Evolutionary conservation across 75 land plant genomes (phyloP), one percentile per base, ranked within the genome.

Genomic region (Pinus albicaulis): DNA sequence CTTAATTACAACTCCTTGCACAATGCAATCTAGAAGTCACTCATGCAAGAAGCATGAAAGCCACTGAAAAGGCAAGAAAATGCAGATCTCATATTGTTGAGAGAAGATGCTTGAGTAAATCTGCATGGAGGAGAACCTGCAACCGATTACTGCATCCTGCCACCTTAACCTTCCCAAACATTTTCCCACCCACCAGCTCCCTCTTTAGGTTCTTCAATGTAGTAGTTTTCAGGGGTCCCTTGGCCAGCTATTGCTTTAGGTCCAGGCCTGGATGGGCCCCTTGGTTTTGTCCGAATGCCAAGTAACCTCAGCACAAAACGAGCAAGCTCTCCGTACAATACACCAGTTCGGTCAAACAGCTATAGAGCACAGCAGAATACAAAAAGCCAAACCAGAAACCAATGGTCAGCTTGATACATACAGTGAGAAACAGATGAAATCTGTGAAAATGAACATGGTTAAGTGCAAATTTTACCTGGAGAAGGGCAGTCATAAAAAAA

Each of bases 251-350:
- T 84, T 44, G 80, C 82, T 23, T 78, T 75, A 41, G 81, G 80
- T 19, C 76, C 84, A 4, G 55, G 71, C 56, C 65, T 82, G 12
- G 72, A 78, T 17, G 72, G 52, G 53, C 80, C 82, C 57, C 79
- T 81, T 7, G 82, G 82, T 72, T 80, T 90, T 71, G 87, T 86
- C 78, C 76, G 87, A 56, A 92, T 76, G 8, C 98, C 98, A 7
- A 94, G 81, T 73, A 94, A 52, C 59, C 98, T 86, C 60, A 94
- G 77, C 22, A 91, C 98, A 86, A 95, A 95, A 36, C 93, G 89
- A 22, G 96, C 98, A 26, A 95, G 88, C 81, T 95, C 98, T 22
- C 96, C 95, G 77, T 95, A 95, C 28, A 95, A 72, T 65, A 91
- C 57, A 17, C 98, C 98, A 69, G 91, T 82, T 1, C 93, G 91